A percentile compares a stretch with the other conserved stretches of the same genome.
Evolutionary conservation across 116 monocot genomes (phyloP).

Genomic region (Dioscorea cayenensis): DNA sequence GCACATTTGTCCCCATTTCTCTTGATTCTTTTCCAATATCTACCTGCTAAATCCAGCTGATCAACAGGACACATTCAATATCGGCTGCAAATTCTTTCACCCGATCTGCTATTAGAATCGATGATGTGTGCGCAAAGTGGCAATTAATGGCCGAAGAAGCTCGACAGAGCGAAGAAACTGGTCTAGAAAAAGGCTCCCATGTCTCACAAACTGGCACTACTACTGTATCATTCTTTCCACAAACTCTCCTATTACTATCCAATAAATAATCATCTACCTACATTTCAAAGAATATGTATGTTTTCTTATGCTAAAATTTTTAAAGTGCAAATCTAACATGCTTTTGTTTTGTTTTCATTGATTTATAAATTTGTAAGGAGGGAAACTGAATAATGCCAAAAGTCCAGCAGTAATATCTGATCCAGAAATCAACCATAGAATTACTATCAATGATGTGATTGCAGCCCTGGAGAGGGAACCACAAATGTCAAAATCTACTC

Average conservation of each 20-base stretch:
- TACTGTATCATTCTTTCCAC: slow-evolving; percentile 10
- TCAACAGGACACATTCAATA: slow-evolving; percentile 72
- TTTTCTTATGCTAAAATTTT: neutral
- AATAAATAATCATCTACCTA: slow-evolving; percentile 10
- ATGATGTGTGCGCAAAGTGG: slow-evolving; percentile 88
- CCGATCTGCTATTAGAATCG: slow-evolving; percentile 76
- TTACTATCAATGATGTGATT: slow-evolving; percentile 70
- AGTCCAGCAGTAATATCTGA: slow-evolving; percentile 7
- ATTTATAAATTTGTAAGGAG: slow-evolving; percentile 13
- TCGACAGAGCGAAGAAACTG: slow-evolving; percentile 70
- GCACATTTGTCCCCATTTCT: too few species aligned
- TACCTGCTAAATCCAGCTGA: slow-evolving; percentile 22
- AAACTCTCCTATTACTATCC: slow-evolving; percentile 19
- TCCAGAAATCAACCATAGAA: slow-evolving; percentile 35
- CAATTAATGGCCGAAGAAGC: slow-evolving; percentile 95
- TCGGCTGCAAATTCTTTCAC: slow-evolving; percentile 90
- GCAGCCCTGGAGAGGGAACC: slow-evolving; percentile 73
- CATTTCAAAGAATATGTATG: neutral
- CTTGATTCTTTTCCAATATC: neutral
- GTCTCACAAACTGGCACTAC: slow-evolving; percentile 23
- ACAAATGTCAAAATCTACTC: slow-evolving; percentile 63
- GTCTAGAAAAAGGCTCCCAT: slow-evolving; percentile 20
- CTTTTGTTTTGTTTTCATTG: neutral
- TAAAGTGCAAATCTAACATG: neutral
- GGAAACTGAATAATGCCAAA: slow-evolving; percentile 30